Evolutionary conservation across 257 asterid genomes (phyloP), one percentile per base, ranked within the genome.

Genomic region (Solanum sejunctum): DNA sequence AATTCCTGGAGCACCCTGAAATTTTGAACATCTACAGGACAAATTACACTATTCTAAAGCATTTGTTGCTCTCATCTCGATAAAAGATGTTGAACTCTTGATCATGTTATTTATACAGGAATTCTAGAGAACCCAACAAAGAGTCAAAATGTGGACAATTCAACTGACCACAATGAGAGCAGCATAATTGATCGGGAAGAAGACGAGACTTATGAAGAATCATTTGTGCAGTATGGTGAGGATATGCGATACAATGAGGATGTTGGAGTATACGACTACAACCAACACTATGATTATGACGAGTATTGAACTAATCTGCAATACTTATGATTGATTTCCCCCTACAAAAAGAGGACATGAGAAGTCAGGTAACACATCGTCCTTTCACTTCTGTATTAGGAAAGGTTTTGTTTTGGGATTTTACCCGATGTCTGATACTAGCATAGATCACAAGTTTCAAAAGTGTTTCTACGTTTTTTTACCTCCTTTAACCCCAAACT

Each of bases 241-340:
- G 77, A 10, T 45, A 45, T 73, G 39, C 58, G 4, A 45, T 45
- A 73, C 20, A 10, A 45, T n/a, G 81, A 87, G 43, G 58, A 84
- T 78, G n/a, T 69, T 28, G 92, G 85, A 87, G 88, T 83, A 54
- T 89, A 78, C 78, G 85, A 84, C 47, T 85, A 77, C 61, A 83
- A 81, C 20, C 84, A 88, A 23, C 85, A 88, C 75, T 82, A 79
- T 87, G 75, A 43, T 85, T 63, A 57, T 85, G 84, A 80, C 10
- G 18, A 54, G 21, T 60, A 77, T 41, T 83, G 61, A 83, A 28
- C 32, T 43, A 61, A 51, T 80, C 47, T 80, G 23, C 69, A 51
- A 32, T 55, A n/a, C 26, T 11, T 55, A 8, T 56, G 13, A 20
- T 81, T 36, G 28, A 32, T 20, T 39, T 12, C 39, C 20, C 71